Evolutionary conservation across 495 filamentous ascomycete genomes (phyloP).

Genomic region (Penicillium psychrofluorescens): DNA sequence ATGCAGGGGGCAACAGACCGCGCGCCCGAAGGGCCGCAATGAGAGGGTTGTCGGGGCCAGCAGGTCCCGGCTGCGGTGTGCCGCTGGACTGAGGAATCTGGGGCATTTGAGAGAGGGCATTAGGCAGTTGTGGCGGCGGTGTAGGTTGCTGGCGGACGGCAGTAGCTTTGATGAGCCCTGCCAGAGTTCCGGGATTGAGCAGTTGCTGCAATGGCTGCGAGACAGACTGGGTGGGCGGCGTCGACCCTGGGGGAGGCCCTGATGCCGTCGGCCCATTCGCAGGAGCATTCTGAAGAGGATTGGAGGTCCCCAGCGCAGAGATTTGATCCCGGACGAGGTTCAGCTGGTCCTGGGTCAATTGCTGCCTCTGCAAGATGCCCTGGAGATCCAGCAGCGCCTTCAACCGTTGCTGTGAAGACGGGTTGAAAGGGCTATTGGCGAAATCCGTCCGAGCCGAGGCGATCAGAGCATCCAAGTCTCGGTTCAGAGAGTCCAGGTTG

Average conservation of each 20-base stretch:
- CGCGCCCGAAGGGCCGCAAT: constrained; percentile 39
- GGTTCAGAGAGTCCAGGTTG: constrained; percentile 64
- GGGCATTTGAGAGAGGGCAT: constrained; percentile 16
- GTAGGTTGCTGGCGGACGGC: constrained; percentile 37
- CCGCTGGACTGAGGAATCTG: constrained; percentile 15
- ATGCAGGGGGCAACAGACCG: constrained; percentile 38
- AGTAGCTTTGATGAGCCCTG: constrained; percentile 42
- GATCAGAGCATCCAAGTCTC: constrained; percentile 74
- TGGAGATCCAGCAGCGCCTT: constrained; percentile 85
- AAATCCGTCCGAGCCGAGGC: constrained; percentile 59
- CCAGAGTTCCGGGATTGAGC: constrained; percentile 40
- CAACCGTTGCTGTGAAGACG: constrained; percentile 64
- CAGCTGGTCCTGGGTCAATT: constrained; percentile 73
- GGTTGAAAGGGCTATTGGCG: constrained; percentile 65
- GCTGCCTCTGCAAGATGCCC: constrained; percentile 66
- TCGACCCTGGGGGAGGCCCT: constrained; percentile 19
- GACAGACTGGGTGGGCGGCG: constrained; percentile 24
- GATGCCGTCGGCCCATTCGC: constrained; percentile 16
- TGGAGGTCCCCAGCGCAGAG: constrained; percentile 48
- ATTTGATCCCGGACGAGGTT: constrained; percentile 74
- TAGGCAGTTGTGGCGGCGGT: constrained; percentile 26
- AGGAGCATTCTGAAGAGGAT: constrained; percentile 10
- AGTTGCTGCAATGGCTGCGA: constrained; percentile 37
- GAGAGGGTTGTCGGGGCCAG: constrained; percentile 33
- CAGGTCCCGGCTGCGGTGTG: constrained; percentile 19